Evolutionary conservation across 2,329 filamentous ascomycete genomes (phyloP), one percentile per base, ranked within the genome.

Genomic region (Fusarium penzigii): DNA sequence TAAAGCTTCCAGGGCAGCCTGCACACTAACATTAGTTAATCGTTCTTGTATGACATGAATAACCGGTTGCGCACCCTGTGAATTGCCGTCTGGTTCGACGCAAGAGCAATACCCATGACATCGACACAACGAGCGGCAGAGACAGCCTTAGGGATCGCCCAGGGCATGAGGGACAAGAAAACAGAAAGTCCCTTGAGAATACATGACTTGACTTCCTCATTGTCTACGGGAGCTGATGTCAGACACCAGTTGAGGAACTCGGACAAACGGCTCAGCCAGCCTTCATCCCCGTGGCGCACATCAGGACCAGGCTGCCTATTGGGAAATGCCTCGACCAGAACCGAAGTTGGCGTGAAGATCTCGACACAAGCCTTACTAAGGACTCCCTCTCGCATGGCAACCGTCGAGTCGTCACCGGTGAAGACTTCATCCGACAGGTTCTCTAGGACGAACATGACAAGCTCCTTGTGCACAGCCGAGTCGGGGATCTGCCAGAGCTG

Each of bases 391-490:
- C 93, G 85, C 64, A 96, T 76, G 14, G 89, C 88, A 13, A 93
- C 92, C 5, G 92, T 86, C 2, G 89, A 82, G 71, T 97, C 94
- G 67, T 97, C 94, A 36, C 90, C 86, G 61, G 89, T 90, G 74
- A 97, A 96, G 46, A 97, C 85, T 70, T 97, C 94, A 62, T 97
- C 94, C 3, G 93, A 96, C 34, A 99, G 79, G 16, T 88, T 92
- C 75, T 97, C 94, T 46, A 99, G 80, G 42, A 97, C 84, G 53
- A 88, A 88, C 34, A 99, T 80, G 32, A 97, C 92, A 49, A 97
- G 83, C 68, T 94, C 89, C 72, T 95, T 94, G 69, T 87, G 83
- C 8, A 82, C 81, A 32, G 80, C 73, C 25, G 82, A 82, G 58
- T 84, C 81, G 16, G 79, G 78, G 14, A 80, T 71, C 69, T 92